These are phyloP conservation scores for Mallotus repandus DNA, from an alignment of 441 rosid genomes.

Conservation along the genomic window DNA sequence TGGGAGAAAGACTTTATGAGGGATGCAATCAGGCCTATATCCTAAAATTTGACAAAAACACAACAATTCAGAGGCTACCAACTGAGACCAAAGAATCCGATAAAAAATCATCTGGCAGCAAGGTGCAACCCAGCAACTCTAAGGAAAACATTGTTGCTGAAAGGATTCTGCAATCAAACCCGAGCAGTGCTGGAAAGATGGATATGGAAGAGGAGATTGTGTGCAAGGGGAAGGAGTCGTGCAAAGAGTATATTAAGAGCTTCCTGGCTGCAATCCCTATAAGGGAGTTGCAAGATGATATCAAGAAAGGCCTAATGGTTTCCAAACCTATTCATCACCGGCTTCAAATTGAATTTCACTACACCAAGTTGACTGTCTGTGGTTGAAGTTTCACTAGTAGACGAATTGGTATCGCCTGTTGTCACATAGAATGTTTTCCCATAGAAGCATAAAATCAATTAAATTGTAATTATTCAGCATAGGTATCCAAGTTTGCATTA, in stretches of 20 bases:
- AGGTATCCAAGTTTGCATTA: too few species aligned
- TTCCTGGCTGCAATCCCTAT: slow-evolving; percentile 90
- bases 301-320: slow-evolving; percentile 64
- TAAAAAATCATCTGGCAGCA: slow-evolving; percentile 27
- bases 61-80: slow-evolving; percentile 41
- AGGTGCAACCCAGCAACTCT: slow-evolving; percentile 17
- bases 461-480: slow-evolving; percentile 9
- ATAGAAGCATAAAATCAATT: not conserved
- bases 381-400: slow-evolving; percentile 12
- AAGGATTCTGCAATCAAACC: not conserved
- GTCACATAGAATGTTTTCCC: not conserved
- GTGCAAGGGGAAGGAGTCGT: slow-evolving; percentile 64
- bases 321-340: slow-evolving; percentile 72
- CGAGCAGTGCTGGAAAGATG: slow-evolving; percentile 19
- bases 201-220: slow-evolving; percentile 34
- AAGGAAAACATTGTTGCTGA: slow-evolving; percentile 19
- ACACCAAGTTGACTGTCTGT: slow-evolving; percentile 37
- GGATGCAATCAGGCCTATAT: slow-evolving; percentile 80
- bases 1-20: slow-evolving; percentile 82
- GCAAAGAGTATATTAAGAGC: slow-evolving; percentile 84
- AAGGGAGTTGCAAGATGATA: slow-evolving; percentile 69
- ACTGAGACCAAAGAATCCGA: slow-evolving; percentile 24
- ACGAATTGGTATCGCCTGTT: slow-evolving; percentile 5
- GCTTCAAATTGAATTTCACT: slow-evolving; percentile 76
- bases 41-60: slow-evolving; percentile 57